These are phyloP conservation scores for Populus tomentosa DNA, from an alignment of 441 rosid species.

Conservation along the genomic window DNA sequence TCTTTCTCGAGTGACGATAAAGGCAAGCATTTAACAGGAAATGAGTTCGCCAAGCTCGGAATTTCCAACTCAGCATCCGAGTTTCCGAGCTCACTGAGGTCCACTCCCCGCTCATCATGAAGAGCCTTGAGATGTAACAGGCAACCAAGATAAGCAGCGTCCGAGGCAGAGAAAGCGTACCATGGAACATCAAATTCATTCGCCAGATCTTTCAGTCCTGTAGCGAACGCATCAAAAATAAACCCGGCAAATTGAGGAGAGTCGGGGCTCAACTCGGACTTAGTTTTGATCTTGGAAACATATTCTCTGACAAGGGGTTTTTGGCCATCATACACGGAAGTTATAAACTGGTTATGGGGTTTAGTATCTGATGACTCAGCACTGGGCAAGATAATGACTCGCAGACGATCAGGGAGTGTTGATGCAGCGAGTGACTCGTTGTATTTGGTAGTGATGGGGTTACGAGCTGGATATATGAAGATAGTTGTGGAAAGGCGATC, in stretches of 20 bases:
- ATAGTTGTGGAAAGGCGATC: background rate
- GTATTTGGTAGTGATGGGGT: background rate
- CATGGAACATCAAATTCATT: constrained; percentile 29
- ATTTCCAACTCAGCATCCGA: constrained; percentile 26
- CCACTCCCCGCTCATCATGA: constrained; percentile 21
- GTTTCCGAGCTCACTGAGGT: constrained; percentile 20
- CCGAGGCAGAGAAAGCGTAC: constrained; percentile 34
- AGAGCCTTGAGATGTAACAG: constrained; percentile 25
- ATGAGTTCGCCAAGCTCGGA: constrained; percentile 31
- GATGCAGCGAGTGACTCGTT: background rate
- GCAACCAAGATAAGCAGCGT: constrained; percentile 38
- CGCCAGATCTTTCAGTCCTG: constrained; percentile 35
- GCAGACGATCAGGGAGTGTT: background rate
- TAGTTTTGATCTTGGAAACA: background rate
- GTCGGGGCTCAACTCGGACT: background rate
- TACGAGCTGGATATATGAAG: background rate
- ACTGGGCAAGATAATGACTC: background rate
- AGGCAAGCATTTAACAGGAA: constrained; percentile 29
- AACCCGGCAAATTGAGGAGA: constrained; percentile 26
- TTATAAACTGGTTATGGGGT: background rate
- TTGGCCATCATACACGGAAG: constrained; percentile 6
- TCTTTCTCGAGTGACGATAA: constrained; percentile 7
- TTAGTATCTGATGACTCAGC: background rate
- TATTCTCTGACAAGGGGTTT: constrained; percentile 19
- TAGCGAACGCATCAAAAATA: constrained; percentile 40